Evolutionary conservation across 202 grass and related monocot species (phyloP), one percentile per base, ranked within the genome.

Genomic region (Thinopyrum obtusiflorum): DNA sequence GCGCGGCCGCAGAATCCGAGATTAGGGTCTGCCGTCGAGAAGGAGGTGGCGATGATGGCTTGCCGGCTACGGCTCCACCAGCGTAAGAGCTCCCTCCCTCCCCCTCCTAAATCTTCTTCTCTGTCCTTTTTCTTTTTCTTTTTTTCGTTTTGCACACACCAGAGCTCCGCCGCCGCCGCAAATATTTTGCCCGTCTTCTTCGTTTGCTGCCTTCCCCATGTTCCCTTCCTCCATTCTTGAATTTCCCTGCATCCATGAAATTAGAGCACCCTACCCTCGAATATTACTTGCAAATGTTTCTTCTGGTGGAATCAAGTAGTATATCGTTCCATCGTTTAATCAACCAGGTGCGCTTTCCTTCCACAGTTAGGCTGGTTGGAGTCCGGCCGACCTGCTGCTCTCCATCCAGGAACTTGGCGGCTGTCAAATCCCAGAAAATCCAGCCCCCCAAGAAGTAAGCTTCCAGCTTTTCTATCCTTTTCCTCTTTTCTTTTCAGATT

Each of bases 371-470:
- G 40, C 70, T 91, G 85, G 40, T 78, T 59, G 77, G 77, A 61
- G 6, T 81, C 13, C 51, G 81, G 11, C 64, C 85, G 13, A 63
- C 63, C 77, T 91, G 77, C 62, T 72, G 63, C 24, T 44, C 70
- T 28, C 61, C 76, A 2, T 77, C 89, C 79, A 86, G 89, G 70
- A 6, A 70, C 1, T 86, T 92, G 37, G 76, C 88, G 18, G 79
- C 78, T 0, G 85, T 89, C 25, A 90, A 88, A 93, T 33, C 93
- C 15, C 83, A 92, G 65, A 92, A 87, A 55, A 65, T 89, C 82
- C 91, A 95, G n/a, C 78, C 90, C 13, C 75, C 86, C 9, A 98
- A 93, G 73, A 98, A 95, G 95, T 95, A 87, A 95, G 79, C 0
- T 75, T 76, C 44, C 18, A 17, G 9, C 49, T 65, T 60, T 33